Base-by-base conservation (phyloP, 352 stramenopile species). In the Phytophthora pluvialis region DNA sequence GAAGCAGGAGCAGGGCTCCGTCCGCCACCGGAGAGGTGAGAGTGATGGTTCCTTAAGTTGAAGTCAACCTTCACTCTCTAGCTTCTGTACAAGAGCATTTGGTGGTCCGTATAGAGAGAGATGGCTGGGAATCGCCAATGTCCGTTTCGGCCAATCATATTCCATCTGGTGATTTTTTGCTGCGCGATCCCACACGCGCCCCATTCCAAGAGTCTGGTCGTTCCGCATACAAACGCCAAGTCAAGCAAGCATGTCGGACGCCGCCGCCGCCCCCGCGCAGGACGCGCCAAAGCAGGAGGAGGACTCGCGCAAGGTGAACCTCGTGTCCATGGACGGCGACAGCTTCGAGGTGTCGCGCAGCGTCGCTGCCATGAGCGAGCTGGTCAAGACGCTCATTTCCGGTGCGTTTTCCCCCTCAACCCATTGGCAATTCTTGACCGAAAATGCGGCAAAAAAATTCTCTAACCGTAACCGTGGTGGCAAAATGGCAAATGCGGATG, bases 381-480 rank as follows among this genome's bases (percentile, higher is more conserved):
- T 99, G 32, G 97, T 99, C 42, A 99, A 98, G 78, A 98, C 92
- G 43, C 98, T 99, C 78, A 95, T 99, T 72, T 97, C 98, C 32
- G 96, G 86, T 96, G 42, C 36, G 76, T 70, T 38, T 43, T 28
- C 10, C 6, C 10, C 40, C 28, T 52, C 45, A 52, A 52, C 45
- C 45, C 18, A 50, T 40, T n/a, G 26, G 15, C 26, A 49, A 49
- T 31, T 31, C 32, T 49, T 49, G 43, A 25, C 39, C 39, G 26
- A 45, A 26, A 45, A 28, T 45, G 39, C 39, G n/a, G n/a, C n/a
- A n/a, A 12, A 35, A 45, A 45, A 49, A 13, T 35, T 43, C 5
- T 45, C 39, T 45, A 45, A 45, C 39, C 18, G 33, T 39, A 39
- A 13, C 36, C 12, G 36, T 43, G 21, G 21, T 21, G 21, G 21